phyloP scores from a whole-genome alignment of 495 filamentous ascomycete species.

The Neurospora discreta region DNA sequence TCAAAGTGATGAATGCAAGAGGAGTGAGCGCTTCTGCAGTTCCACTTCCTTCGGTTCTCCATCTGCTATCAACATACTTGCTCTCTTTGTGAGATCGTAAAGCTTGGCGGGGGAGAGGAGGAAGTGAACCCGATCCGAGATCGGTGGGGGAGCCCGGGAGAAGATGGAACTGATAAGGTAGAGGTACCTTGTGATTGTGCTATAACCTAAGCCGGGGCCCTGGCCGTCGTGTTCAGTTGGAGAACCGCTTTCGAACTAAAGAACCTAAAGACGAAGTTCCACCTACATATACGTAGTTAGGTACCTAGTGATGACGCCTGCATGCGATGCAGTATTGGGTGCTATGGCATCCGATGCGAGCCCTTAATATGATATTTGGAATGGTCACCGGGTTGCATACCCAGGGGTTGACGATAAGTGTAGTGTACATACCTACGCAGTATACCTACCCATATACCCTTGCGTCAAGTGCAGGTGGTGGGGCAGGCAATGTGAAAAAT shows the following conservation, averaged over 20 bases:
- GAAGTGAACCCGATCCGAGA: background rate
- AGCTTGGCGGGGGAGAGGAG: background rate
- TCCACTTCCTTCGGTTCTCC: background rate
- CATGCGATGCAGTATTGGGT: background rate
- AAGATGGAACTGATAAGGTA: background rate
- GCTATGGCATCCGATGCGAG: background rate
- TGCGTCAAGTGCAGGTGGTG: background rate
- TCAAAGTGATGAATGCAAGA: background rate
- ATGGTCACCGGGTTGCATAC: background rate
- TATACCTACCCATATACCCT: background rate
- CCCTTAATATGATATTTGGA: background rate
- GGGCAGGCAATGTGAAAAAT: too few species aligned
- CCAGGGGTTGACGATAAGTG: background rate
- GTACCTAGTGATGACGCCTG: background rate
- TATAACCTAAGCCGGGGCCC: background rate
- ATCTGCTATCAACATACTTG: background rate
- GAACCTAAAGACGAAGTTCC: background rate
- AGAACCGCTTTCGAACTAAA: background rate
- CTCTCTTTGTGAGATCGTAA: background rate
- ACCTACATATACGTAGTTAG: background rate
- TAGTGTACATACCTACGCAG: background rate
- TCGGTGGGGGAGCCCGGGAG: background rate
- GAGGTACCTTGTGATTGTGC: background rate
- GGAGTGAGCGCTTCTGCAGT: background rate
- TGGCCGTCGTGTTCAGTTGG: background rate